Evolutionary conservation across 2,329 filamentous ascomycete species (phyloP).

Genomic region (Ophiostoma pallidulum): DNA sequence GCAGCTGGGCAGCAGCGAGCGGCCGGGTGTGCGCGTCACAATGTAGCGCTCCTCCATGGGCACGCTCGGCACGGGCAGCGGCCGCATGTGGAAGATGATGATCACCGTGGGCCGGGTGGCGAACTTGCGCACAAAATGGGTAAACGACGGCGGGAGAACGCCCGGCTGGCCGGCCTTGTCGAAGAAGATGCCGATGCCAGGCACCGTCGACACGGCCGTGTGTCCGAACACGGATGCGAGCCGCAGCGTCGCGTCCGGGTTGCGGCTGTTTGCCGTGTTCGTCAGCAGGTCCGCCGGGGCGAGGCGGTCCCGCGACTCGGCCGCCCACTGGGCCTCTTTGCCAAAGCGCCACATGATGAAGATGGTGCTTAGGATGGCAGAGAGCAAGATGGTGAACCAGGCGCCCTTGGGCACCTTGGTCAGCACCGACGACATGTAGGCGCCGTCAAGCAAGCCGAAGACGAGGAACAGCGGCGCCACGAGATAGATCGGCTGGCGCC

Average conservation of each 20-base stretch:
- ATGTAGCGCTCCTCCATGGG: conserved; percentile 38
- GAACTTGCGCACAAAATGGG: conserved; percentile 65
- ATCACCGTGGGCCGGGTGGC: conserved; percentile 55
- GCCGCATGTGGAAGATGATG: conserved; percentile 66
- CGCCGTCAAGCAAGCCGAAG: conserved; percentile 57
- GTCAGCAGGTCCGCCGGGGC: conserved; percentile 32
- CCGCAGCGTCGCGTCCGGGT: conserved; percentile 8
- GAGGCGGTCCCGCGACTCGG: conserved; percentile 55
- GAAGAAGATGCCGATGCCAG: conserved; percentile 63
- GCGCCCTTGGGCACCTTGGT: conserved; percentile 67
- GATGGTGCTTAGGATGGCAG: conserved; percentile 50
- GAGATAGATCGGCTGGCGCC: conserved; percentile 52
- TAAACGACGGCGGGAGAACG: conserved; percentile 50
- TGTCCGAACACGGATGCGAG: background rate
- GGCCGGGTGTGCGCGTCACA: conserved; percentile 26
- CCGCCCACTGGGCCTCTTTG: conserved; percentile 67
- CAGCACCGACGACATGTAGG: conserved; percentile 60
- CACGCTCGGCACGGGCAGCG: conserved; percentile 49
- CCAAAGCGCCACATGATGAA: conserved; percentile 72
- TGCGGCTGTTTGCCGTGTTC: background rate
- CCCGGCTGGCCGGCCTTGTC: conserved; percentile 62
- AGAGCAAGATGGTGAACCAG: conserved; percentile 65
- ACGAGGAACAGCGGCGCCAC: conserved; percentile 53
- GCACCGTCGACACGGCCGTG: conserved; percentile 33
- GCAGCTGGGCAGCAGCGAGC: conserved; percentile 42